Percentiles rank a stretch among this genome's conserved stretches.
Evolutionary conservation across 2,329 filamentous ascomycete genomes (phyloP).

Genomic region (Ceratocystis alfenasii): DNA sequence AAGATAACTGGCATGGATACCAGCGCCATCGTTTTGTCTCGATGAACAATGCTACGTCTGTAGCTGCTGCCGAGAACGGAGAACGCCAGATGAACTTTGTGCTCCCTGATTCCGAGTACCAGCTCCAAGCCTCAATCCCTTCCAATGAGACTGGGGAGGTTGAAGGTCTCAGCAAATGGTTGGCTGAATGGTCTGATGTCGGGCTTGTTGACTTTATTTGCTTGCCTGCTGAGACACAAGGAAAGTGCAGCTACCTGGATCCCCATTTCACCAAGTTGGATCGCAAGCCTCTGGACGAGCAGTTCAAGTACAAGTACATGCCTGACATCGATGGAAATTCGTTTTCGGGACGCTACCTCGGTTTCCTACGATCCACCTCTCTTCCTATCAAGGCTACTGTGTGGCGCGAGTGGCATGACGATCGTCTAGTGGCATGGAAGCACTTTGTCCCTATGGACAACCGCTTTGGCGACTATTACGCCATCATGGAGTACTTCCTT

Average conservation of each 20-base stretch:
- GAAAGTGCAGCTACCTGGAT: slow-evolving; percentile 66
- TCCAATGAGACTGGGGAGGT: slow-evolving; percentile 26
- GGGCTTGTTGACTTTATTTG: slow-evolving; percentile 47
- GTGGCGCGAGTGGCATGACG: slow-evolving; percentile 72
- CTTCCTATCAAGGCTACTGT: slow-evolving; percentile 67
- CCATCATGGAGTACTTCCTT: slow-evolving; percentile 62
- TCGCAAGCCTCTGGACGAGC: slow-evolving; percentile 35
- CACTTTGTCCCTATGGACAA: slow-evolving; percentile 75
- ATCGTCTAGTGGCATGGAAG: slow-evolving; percentile 60
- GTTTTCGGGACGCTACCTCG: slow-evolving; percentile 56
- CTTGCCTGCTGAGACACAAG: slow-evolving; percentile 33
- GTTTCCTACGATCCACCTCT: slow-evolving; percentile 56
- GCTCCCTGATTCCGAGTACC: slow-evolving; percentile 38
- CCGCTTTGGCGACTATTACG: slow-evolving; percentile 58
- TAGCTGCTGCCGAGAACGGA: slow-evolving; percentile 38
- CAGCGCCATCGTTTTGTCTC: slow-evolving; percentile 64
- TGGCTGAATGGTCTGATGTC: slow-evolving; percentile 39
- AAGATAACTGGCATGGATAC: slow-evolving; percentile 56
- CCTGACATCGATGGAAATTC: slow-evolving; percentile 67
- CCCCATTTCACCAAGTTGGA: slow-evolving; percentile 64
- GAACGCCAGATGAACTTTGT: slow-evolving; percentile 42
- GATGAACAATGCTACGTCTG: slow-evolving; percentile 56
- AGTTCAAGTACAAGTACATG: slow-evolving; percentile 55
- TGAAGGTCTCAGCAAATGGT: slow-evolving; percentile 38
- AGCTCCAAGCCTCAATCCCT: slow-evolving; percentile 26